Evolutionary conservation across 495 filamentous ascomycete species (phyloP), one percentile per base, ranked within the genome.

Genomic region (Amniculicola lignicola): DNA sequence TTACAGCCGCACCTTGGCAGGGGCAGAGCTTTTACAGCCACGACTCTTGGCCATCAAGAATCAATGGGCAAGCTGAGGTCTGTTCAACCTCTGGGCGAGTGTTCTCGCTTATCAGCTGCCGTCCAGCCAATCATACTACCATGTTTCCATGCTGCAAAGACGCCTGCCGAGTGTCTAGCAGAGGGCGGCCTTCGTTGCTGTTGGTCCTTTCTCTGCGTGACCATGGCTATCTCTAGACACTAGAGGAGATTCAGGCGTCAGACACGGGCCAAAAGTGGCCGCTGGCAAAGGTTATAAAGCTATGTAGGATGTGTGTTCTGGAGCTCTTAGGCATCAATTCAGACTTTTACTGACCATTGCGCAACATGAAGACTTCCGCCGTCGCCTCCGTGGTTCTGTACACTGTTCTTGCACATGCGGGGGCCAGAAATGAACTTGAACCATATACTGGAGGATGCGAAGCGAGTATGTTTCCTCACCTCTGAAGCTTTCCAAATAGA

Each of bases 1-100:
- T 4, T 3, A 16, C 41, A 45, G 41, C 41, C 41, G 41, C 41
- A 45, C 41, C 41, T 45, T 45, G 41, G 41, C 41, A 45, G 5
- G 41, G 21, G 7, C 14, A 18, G 9, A 5, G 16, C 9, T 4
- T 28, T 25, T 28, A 9, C 24, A 12, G 41, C 41, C 24, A 25
- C 7, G 29, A 27, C 41, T 45, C 41, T 45, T 45, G 41, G 41
- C 41, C 15, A 2, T 6, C 21, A 28, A 27, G 41, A 45, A 27
- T 25, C 23, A 21, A 10, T 24, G 3, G 23, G n/a, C 11, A 25
- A 45, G 41, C 41, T 27, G 41, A 45, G n/a, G 3, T 27, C 21
- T 12, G n/a, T n/a, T n/a, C n/a, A n/a, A n/a, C n/a, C n/a, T n/a
- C n/a, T n/a, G n/a, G n/a, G n/a, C n/a, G n/a, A n/a, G n/a, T n/a